Conservation (phyloP, 2,329 filamentous ascomycete genomes). For the Aureobasidium sp. region DNA sequence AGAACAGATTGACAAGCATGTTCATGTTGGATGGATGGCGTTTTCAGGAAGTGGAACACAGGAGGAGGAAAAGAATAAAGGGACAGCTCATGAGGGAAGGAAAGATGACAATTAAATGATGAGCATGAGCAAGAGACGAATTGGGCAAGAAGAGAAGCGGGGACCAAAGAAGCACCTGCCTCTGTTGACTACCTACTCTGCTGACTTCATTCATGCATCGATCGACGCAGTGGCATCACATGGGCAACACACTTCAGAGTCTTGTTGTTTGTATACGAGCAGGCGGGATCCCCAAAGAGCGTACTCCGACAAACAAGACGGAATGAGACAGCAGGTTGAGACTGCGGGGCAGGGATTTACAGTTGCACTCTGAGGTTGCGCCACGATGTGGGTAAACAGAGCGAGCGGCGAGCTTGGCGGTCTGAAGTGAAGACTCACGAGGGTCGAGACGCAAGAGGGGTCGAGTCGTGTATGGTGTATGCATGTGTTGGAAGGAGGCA, state of each 20-base stretch:
- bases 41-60: not conserved
- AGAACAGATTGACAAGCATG: conserved; percentile 5
- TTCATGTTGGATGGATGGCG: not conserved
- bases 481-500: not conserved
- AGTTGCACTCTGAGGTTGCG: conserved; percentile 11
- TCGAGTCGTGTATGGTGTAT: not conserved
- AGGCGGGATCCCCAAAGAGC: not conserved
- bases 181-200: not conserved
- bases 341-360: conserved; percentile 7
- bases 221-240: not conserved
- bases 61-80: too few species aligned
- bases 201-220: not conserved
- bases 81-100: not conserved
- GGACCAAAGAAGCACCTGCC: not conserved
- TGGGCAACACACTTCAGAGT: not conserved
- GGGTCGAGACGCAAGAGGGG: not conserved
- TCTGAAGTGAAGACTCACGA: not conserved
- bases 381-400: not conserved
- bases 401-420: conserved; percentile 1
- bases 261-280: not conserved
- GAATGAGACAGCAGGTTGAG: conserved; percentile 1
- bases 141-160: not conserved
- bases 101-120: not conserved
- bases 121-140: not conserved
- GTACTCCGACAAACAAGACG: not conserved